These are phyloP conservation scores for Yarrowia yakushimensis DNA, from an alignment of 805 yeast genomes.

Conservation along the genomic window DNA sequence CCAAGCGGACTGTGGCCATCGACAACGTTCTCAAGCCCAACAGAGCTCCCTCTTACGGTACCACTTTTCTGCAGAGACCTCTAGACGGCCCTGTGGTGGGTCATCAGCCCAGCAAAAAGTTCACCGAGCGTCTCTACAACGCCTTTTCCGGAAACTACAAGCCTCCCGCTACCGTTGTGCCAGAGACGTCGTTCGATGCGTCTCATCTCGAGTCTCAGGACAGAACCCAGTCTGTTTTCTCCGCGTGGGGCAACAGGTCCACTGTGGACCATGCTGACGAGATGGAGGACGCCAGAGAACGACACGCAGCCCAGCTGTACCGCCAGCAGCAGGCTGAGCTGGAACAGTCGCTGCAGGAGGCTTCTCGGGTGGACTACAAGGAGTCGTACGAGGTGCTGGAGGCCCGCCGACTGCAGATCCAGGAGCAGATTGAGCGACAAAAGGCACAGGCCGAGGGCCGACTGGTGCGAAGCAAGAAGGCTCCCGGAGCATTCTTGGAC, in stretches of 20 bases:
- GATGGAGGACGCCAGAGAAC: neutral
- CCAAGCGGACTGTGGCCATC: neutral
- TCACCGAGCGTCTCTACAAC: slow-evolving; percentile 12
- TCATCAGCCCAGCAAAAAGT: slow-evolving; percentile 7
- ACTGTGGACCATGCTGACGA: neutral
- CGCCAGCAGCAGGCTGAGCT: neutral
- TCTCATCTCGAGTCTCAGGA: neutral
- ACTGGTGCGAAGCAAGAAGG: neutral
- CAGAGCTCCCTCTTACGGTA: slow-evolving; percentile 7
- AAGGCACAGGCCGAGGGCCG: slow-evolving; percentile 6
- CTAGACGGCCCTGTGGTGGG: neutral
- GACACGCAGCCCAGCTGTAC: neutral
- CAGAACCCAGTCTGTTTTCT: neutral
- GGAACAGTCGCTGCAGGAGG: neutral
- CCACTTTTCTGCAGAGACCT: slow-evolving; percentile 13
- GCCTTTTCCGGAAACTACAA: slow-evolving; percentile 23
- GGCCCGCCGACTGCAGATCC: slow-evolving; percentile 2
- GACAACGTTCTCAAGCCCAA: neutral
- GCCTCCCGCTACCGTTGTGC: slow-evolving; percentile 26
- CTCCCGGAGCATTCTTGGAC: neutral
- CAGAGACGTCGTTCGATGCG: slow-evolving; percentile 8
- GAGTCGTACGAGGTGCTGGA: slow-evolving; percentile 12
- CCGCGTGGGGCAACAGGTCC: neutral
- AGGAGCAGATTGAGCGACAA: slow-evolving; percentile 16
- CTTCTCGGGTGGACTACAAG: neutral